A percentile compares a stretch with the other conserved stretches of the same genome.
Evolutionary conservation across 805 yeast genomes (phyloP).

Genomic region (Candida railenensis): DNA sequence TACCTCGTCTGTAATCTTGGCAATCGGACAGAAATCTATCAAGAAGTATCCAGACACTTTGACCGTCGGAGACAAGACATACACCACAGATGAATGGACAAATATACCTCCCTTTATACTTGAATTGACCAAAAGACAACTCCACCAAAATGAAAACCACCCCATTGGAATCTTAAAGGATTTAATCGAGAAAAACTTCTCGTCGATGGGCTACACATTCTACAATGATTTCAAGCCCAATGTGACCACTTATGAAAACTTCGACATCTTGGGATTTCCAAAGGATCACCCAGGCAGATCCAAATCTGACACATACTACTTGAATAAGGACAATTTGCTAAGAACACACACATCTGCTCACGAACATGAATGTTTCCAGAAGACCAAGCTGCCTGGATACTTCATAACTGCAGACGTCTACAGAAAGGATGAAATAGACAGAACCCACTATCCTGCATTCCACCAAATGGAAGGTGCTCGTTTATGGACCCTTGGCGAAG

Average conservation of each 20-base stretch:
- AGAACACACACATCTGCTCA: constrained; percentile 98
- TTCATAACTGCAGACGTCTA: constrained; percentile 95
- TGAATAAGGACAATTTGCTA: constrained; percentile 68
- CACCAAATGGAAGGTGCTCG: constrained; percentile 98
- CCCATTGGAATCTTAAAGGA: constrained; percentile 86
- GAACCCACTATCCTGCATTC: constrained; percentile 95
- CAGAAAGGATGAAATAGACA: constrained; percentile 91
- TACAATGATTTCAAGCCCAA: constrained; percentile 81
- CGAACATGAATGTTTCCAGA: constrained; percentile 79
- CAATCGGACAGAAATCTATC: background rate
- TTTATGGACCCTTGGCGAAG: constrained; percentile 62
- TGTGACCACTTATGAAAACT: constrained; percentile 80
- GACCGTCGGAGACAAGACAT: constrained; percentile 48
- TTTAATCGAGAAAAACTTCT: constrained; percentile 68
- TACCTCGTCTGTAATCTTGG: background rate
- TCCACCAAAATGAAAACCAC: constrained; percentile 74
- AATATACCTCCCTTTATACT: constrained; percentile 78
- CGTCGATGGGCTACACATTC: constrained; percentile 68
- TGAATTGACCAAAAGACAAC: constrained; percentile 63
- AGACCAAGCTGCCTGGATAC: constrained; percentile 75
- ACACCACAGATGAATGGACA: constrained; percentile 74
- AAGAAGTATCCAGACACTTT: constrained; percentile 25
- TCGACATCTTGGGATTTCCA: constrained; percentile 91
- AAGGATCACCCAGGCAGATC: constrained; percentile 91
- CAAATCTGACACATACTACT: constrained; percentile 87